A percentile compares a stretch with the other conserved stretches of the same genome.
These are phyloP conservation scores for Stagonosporopsis cucurbitacearum DNA, from an alignment of 2,329 filamentous ascomycete species.

Conservation along the genomic window DNA sequence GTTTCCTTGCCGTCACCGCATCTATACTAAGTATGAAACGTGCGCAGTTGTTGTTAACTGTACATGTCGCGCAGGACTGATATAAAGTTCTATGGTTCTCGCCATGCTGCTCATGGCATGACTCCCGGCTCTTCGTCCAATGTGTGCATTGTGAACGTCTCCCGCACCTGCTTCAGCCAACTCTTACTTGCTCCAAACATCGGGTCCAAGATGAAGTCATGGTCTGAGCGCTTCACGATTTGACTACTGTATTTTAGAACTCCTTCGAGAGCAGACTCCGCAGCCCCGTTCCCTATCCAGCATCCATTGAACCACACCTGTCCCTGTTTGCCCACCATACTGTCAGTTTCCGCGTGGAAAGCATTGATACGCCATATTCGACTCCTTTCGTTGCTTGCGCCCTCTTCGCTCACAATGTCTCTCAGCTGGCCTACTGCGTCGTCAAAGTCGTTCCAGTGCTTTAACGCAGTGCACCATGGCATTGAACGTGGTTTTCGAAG, in stretches of 20 bases:
- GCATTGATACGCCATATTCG: slow-evolving; percentile 19
- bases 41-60: too few relatives aligned
- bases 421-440: slow-evolving; percentile 16
- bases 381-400: too few relatives aligned
- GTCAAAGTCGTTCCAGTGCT: slow-evolving; percentile 27
- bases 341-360: slow-evolving; percentile 29
- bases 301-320: slow-evolving; percentile 29
- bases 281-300: slow-evolving; percentile 12
- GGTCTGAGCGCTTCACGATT: slow-evolving; percentile 22
- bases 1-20: too few relatives aligned
- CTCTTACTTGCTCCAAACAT: slow-evolving; percentile 19
- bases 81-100: neutral
- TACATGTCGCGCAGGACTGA: too few relatives aligned
- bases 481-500: slow-evolving; percentile 23
- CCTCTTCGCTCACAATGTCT: slow-evolving; percentile 2
- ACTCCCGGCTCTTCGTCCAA: neutral
- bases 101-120: neutral
- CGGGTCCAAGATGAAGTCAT: slow-evolving; percentile 30
- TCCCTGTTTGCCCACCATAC: slow-evolving; percentile 30
- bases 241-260: slow-evolving; percentile 17
- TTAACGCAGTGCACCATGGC: slow-evolving; percentile 16
- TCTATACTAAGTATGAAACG: too few relatives aligned
- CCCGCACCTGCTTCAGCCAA: slow-evolving; percentile 25
- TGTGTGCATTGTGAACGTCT: neutral
- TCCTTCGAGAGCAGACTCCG: neutral